These are phyloP conservation scores for Arabis alpina DNA, from an alignment of 345 rosid species.

Conservation along the genomic window DNA sequence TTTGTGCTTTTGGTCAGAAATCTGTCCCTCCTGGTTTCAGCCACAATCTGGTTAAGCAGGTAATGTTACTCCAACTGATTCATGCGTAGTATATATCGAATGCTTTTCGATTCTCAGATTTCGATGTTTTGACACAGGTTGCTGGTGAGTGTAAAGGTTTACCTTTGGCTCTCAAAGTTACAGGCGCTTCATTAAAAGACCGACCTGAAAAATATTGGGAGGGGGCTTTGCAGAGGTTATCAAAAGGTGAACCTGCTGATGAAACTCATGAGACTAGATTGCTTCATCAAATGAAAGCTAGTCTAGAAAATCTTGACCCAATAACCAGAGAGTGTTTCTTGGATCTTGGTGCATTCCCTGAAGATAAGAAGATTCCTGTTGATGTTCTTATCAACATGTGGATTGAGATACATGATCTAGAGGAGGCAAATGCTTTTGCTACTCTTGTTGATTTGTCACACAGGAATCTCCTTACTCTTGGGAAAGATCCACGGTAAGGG, in stretches of 20 bases:
- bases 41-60: slow-evolving; percentile 68
- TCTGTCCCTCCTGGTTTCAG: slow-evolving; percentile 60
- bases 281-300: slow-evolving; percentile 76
- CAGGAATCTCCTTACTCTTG: slow-evolving; percentile 81
- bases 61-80: slow-evolving; percentile 31
- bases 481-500: slow-evolving; percentile 71
- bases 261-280: slow-evolving; percentile 75
- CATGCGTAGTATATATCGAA: background rate
- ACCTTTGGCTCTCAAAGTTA: slow-evolving; percentile 95
- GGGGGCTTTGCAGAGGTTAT: slow-evolving; percentile 64
- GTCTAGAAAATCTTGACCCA: slow-evolving; percentile 54
- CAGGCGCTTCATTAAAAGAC: slow-evolving; percentile 75
- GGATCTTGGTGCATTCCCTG: slow-evolving; percentile 96
- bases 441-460: slow-evolving; percentile 71
- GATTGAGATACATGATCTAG: slow-evolving; percentile 71
- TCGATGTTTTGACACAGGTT: slow-evolving; percentile 53
- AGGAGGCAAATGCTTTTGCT: slow-evolving; percentile 66
- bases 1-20: slow-evolving; percentile 71
- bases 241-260: slow-evolving; percentile 71
- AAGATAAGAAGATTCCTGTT: slow-evolving; percentile 89
- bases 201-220: slow-evolving; percentile 72
- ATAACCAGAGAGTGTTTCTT: slow-evolving; percentile 75
- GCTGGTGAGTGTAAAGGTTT: slow-evolving; percentile 87
- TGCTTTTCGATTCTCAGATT: slow-evolving; percentile 9
- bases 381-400: slow-evolving; percentile 88